Conservation (phyloP, 2,329 filamentous ascomycete species). For the Alternaria postmessia region DNA sequence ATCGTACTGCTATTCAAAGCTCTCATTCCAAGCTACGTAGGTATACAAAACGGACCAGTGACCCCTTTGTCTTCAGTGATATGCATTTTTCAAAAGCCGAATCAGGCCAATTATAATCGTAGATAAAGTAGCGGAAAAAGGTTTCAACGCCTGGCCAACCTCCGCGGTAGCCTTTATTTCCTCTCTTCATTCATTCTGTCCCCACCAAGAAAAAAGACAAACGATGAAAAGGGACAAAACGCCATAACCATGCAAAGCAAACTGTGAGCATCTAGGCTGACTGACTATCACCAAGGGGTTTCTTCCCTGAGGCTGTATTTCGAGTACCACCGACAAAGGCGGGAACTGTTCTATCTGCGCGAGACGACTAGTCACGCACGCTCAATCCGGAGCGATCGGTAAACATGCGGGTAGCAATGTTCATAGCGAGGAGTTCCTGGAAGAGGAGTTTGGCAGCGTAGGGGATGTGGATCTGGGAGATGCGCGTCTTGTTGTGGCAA, state of each 20-base stretch:
- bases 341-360: not conserved
- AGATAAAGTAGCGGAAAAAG: not conserved
- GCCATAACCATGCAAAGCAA: not conserved
- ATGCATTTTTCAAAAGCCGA: not conserved
- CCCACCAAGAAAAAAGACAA: not conserved
- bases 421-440: slow-evolving; percentile 98
- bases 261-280: not conserved
- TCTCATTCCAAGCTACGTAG: not conserved
- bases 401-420: slow-evolving; percentile 97
- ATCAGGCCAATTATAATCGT: not conserved
- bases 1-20: too few relatives aligned
- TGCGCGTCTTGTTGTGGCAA: slow-evolving; percentile 99
- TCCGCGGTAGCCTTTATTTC: slow-evolving; percentile 1
- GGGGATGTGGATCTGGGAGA: slow-evolving; percentile 96
- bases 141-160: not conserved
- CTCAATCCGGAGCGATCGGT: slow-evolving; percentile 82
- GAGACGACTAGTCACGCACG: slow-evolving; percentile 60
- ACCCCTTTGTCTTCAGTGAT: not conserved
- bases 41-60: not conserved
- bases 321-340: not conserved
- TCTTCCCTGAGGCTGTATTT: not conserved
- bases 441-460: slow-evolving; percentile 98
- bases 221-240: not conserved
- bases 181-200: not conserved
- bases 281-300: not conserved